phyloP scores from a whole-genome alignment of 352 stramenopile genomes.

The Globisporangium nunn region DNA sequence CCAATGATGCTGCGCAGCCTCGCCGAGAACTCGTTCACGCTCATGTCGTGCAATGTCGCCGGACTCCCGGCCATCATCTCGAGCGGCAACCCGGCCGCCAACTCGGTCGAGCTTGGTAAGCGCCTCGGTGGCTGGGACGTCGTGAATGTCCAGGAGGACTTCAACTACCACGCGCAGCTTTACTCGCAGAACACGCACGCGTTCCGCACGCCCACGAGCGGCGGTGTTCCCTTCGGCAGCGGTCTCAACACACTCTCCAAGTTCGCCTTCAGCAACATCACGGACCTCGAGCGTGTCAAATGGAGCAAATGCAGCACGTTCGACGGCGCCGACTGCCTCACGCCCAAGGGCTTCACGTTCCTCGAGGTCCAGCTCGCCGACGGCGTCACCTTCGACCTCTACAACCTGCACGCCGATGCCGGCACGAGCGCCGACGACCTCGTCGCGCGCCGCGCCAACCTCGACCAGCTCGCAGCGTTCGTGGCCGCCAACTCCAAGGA shows the following conservation, averaged over 20 bases:
- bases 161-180: slow-evolving; percentile 36
- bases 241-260: slow-evolving; percentile 43
- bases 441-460: slow-evolving; percentile 25
- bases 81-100: slow-evolving; percentile 31
- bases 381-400: slow-evolving; percentile 34
- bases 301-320: slow-evolving; percentile 37
- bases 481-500: slow-evolving; percentile 34
- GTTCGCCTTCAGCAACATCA: slow-evolving; percentile 29
- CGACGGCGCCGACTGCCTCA: slow-evolving; percentile 44
- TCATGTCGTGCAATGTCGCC: slow-evolving; percentile 41
- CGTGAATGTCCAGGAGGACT: slow-evolving; percentile 35
- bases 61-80: slow-evolving; percentile 35
- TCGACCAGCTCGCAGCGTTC: slow-evolving; percentile 40
- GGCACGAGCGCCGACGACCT: slow-evolving; percentile 22
- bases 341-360: slow-evolving; percentile 47
- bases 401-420: slow-evolving; percentile 47
- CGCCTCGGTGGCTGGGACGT: slow-evolving; percentile 29
- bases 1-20: slow-evolving; percentile 20
- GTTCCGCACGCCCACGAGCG: slow-evolving; percentile 39
- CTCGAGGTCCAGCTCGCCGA: slow-evolving; percentile 33
- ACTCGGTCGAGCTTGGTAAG: slow-evolving; percentile 39
- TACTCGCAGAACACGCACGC: slow-evolving; percentile 32
- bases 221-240: slow-evolving; percentile 33
- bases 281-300: slow-evolving; percentile 31
- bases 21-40: slow-evolving; percentile 30